Evolutionary conservation across 352 stramenopile genomes (phyloP).

Genomic region (Phytophthora citrophthora): DNA sequence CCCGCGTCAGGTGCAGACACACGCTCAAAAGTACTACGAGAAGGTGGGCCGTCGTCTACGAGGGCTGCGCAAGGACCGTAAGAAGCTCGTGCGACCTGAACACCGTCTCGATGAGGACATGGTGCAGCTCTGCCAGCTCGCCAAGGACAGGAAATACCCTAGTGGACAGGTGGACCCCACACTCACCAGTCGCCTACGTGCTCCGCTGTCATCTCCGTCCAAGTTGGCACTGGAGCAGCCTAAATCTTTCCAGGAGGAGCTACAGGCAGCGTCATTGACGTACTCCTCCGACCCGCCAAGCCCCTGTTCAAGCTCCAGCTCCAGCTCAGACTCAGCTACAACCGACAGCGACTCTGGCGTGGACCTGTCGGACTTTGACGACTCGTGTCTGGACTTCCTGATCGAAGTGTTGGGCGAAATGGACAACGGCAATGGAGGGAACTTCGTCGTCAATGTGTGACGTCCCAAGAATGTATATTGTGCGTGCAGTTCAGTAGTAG

Average conservation of each 20-base stretch:
- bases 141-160: constrained; percentile 32
- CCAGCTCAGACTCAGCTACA: constrained; percentile 8
- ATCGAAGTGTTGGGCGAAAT: constrained; percentile 41
- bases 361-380: constrained; percentile 47
- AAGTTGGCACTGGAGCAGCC: constrained; percentile 13
- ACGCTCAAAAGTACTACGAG: constrained; percentile 70
- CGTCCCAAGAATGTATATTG: neutral
- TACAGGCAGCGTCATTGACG: constrained; percentile 11
- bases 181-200: constrained; percentile 26
- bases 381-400: constrained; percentile 51
- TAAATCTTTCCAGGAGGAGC: constrained; percentile 29
- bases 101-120: constrained; percentile 49
- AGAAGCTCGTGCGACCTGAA: constrained; percentile 45
- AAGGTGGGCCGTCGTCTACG: constrained; percentile 49
- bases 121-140: constrained; percentile 44
- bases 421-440: constrained; percentile 9
- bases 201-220: constrained; percentile 34
- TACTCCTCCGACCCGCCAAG: constrained; percentile 2
- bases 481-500: constrained; percentile 18
- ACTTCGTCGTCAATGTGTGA: constrained; percentile 32
- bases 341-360: constrained; percentile 24
- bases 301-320: constrained; percentile 22
- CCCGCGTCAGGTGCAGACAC: constrained; percentile 63
- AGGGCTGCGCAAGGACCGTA: constrained; percentile 52
- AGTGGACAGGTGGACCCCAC: constrained; percentile 17